Percentiles rank a stretch among this genome's conserved stretches.
These are phyloP conservation scores for Sugiyamaella sp. DNA, from an alignment of 1,139 yeast species.

Conservation along the genomic window DNA sequence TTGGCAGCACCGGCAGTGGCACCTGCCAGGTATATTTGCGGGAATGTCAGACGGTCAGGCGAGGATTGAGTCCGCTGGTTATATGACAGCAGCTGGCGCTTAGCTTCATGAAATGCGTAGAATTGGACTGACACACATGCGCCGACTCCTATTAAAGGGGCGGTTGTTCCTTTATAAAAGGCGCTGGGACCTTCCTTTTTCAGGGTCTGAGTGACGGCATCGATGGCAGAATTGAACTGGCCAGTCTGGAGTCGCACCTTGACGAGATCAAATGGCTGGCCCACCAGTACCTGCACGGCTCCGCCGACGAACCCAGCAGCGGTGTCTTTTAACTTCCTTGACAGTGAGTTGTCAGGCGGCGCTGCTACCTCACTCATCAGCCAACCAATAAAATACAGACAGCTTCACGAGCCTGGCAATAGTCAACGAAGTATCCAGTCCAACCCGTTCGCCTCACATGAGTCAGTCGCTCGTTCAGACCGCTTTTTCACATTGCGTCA, in stretches of 20 bases:
- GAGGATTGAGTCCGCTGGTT: conserved; percentile 35
- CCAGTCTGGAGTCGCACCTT: conserved; percentile 67
- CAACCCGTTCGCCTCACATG: no score
- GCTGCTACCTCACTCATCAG: conserved; percentile 2
- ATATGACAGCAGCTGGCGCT: conserved; percentile 52
- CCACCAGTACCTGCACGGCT: conserved; percentile 72
- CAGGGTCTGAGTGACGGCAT: conserved; percentile 57
- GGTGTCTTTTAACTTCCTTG: conserved; percentile 64
- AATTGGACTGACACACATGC: conserved; percentile 75
- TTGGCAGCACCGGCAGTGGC: conserved; percentile 79
- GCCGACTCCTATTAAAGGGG: conserved; percentile 60
- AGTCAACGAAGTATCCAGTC: no score
- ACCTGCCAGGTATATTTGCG: conserved; percentile 72
- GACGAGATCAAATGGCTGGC: conserved; percentile 74
- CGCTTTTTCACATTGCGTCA: conserved; percentile 14
- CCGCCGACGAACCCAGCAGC: conserved; percentile 53
- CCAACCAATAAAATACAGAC: neutral
- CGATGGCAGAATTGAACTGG: conserved; percentile 51
- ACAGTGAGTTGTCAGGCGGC: conserved; percentile 50
- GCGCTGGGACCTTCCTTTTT: conserved; percentile 65
- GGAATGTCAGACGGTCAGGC: conserved; percentile 47
- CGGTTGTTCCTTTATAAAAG: conserved; percentile 57
- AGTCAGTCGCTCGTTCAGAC: no score
- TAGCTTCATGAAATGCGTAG: conserved; percentile 77
- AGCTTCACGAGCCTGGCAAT: neutral